phyloP scores from a whole-genome alignment of 495 filamentous ascomycete genomes.

The Lentithecium fluviatile region DNA sequence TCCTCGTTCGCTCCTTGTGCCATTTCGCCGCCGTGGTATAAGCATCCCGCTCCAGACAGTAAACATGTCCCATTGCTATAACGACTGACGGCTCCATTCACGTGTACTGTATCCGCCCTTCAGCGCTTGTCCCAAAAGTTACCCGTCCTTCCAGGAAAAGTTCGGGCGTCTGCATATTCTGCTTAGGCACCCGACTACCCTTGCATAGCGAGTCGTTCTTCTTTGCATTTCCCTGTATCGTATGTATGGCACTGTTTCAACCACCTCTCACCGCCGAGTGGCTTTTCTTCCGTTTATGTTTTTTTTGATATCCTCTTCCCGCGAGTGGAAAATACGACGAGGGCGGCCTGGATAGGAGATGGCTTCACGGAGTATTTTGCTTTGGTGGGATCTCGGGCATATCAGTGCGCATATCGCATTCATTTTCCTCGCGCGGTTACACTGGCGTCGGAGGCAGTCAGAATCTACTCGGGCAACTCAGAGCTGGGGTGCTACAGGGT shows the following conservation, averaged over 20 bases:
- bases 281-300: slow-evolving; percentile 11
- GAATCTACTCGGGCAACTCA: neutral
- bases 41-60: slow-evolving; percentile 1
- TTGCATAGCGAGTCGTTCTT: slow-evolving; percentile 35
- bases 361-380: too few species aligned
- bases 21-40: neutral
- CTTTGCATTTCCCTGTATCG: slow-evolving; percentile 32
- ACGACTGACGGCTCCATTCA: slow-evolving; percentile 32
- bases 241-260: slow-evolving; percentile 18
- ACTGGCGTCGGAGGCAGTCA: neutral
- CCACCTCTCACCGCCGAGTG: neutral
- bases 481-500: neutral
- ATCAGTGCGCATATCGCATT: neutral
- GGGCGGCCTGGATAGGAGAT: too few species aligned
- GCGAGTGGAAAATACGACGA: too few species aligned
- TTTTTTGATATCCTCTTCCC: slow-evolving; percentile 5
- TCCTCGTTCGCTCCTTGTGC: neutral
- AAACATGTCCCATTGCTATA: slow-evolving; percentile 9
- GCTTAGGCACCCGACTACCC: slow-evolving; percentile 16
- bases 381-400: too few species aligned
- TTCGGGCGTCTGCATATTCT: slow-evolving; percentile 23
- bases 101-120: slow-evolving; percentile 32
- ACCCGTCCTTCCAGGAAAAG: slow-evolving; percentile 24
- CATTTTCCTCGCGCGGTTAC: neutral
- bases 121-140: slow-evolving; percentile 24